These are phyloP conservation scores for Pseudocercospora macadamiae DNA, from an alignment of 2,329 filamentous ascomycete species.

Conservation along the genomic window DNA sequence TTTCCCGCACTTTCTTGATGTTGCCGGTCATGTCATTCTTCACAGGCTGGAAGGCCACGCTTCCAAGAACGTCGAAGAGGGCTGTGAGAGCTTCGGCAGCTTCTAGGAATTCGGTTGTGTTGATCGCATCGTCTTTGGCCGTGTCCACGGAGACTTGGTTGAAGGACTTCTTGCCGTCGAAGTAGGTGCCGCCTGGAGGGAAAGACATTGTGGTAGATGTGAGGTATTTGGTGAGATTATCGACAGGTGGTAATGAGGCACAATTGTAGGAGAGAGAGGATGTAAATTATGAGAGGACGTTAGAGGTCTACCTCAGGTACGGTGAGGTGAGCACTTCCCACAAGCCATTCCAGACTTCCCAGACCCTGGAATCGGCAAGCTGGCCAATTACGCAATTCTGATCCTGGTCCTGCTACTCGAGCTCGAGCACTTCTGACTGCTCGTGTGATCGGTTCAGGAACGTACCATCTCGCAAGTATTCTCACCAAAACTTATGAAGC, in stretches of 20 bases:
- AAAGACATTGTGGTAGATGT: constrained; percentile 20
- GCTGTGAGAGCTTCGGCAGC: constrained; percentile 84
- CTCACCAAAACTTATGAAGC: neutral
- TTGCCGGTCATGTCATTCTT: constrained; percentile 92
- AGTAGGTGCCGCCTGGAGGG: constrained; percentile 71
- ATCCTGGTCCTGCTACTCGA: neutral
- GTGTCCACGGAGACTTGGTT: constrained; percentile 76
- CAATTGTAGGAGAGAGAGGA: too few relatives aligned
- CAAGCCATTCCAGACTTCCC: neutral
- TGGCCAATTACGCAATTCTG: neutral
- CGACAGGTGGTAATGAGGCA: too few relatives aligned
- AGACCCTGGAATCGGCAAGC: neutral
- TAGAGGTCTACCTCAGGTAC: too few relatives aligned
- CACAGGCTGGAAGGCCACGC: constrained; percentile 81
- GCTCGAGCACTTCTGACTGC: neutral
- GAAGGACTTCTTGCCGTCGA: constrained; percentile 85
- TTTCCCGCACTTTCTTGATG: constrained; percentile 91
- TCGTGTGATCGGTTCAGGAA: too few relatives aligned
- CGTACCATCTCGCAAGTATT: too few relatives aligned
- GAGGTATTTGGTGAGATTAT: neutral
- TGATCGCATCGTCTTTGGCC: constrained; percentile 74
- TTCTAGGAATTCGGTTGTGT: constrained; percentile 86
- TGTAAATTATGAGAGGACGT: too few relatives aligned
- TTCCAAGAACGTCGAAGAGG: constrained; percentile 73
- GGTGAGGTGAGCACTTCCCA: too few relatives aligned